Conservation (phyloP, 2,329 filamentous ascomycete species). For the Westerdykella ornata region DNA sequence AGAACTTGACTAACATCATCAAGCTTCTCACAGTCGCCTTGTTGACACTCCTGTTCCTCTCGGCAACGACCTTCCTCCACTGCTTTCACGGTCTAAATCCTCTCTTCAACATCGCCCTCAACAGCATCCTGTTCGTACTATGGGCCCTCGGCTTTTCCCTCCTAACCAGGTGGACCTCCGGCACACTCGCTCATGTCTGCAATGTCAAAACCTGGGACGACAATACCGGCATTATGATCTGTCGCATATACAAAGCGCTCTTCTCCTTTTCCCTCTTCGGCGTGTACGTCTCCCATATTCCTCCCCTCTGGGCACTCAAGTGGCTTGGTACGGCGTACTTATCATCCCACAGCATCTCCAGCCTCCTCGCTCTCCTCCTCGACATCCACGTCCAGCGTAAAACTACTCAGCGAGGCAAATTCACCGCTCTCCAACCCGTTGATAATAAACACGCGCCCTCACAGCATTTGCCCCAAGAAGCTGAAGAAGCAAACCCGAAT, state of each 20-base stretch:
- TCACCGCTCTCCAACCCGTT: constrained; percentile 43
- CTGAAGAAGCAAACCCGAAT: constrained; percentile 21
- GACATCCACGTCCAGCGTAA: constrained; percentile 44
- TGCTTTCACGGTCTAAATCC: constrained; percentile 48
- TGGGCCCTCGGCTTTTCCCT: constrained; percentile 50
- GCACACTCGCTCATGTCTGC: constrained; percentile 49
- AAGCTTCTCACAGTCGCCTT: constrained; percentile 49
- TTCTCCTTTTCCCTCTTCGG: constrained; percentile 51
- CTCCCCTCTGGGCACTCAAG: background rate
- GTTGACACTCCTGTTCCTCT: constrained; percentile 45
- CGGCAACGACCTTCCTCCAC: constrained; percentile 47
- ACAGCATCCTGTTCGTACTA: constrained; percentile 44
- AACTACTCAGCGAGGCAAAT: constrained; percentile 43
- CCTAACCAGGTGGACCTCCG: constrained; percentile 49
- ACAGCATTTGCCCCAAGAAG: constrained; percentile 8
- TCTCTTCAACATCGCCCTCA: constrained; percentile 46
- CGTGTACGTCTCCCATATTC: constrained; percentile 25
- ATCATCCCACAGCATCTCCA: constrained; percentile 33
- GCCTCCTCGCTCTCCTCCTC: constrained; percentile 44
- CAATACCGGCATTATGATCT: constrained; percentile 50
- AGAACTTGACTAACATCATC: background rate
- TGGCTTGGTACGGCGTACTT: background rate
- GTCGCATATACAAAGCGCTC: constrained; percentile 54
- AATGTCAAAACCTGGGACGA: constrained; percentile 48
- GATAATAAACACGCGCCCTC: constrained; percentile 23